A percentile compares a stretch with the other conserved stretches of the same genome.
Conservation (phyloP, 1,139 yeast genomes). For the Candida labiduridarum region DNA sequence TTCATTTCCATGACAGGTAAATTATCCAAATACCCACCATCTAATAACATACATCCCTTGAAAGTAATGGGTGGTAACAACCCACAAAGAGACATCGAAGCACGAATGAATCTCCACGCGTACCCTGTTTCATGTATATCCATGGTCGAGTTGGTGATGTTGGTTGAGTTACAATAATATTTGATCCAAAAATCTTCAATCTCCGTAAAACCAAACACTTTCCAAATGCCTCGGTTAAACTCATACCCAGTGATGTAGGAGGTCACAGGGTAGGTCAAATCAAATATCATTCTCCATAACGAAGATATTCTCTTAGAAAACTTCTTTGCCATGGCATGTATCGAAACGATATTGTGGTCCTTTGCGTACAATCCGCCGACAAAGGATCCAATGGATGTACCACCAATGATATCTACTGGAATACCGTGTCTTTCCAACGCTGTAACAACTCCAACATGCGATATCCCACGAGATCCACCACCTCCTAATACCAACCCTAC, state of each 20-base stretch:
- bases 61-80: constrained; percentile 86
- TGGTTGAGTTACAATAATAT: constrained; percentile 91
- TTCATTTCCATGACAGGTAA: constrained; percentile 92
- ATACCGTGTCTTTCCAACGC: constrained; percentile 94
- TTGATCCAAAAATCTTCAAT: constrained; percentile 96
- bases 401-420: constrained; percentile 93
- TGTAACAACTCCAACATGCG: constrained; percentile 89
- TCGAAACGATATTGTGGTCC: constrained; percentile 88
- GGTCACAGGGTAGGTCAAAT: constrained; percentile 89
- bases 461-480: constrained; percentile 95
- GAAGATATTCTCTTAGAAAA: constrained; percentile 84
- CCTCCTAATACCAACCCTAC: constrained; percentile 95
- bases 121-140: constrained; percentile 91
- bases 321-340: constrained; percentile 85
- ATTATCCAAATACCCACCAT: constrained; percentile 95
- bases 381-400: constrained; percentile 94
- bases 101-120: constrained; percentile 94
- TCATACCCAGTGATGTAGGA: constrained; percentile 97
- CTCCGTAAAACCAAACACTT: constrained; percentile 86
- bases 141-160: constrained; percentile 93
- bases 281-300: constrained; percentile 81
- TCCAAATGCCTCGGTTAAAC: constrained; percentile 96
- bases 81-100: constrained; percentile 97
- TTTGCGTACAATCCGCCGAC: constrained; percentile 94
- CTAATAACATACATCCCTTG: constrained; percentile 89